Conservation (phyloP, 768 basidiomycete genomes). For the Gloeopeniophorella convolvens region DNA sequence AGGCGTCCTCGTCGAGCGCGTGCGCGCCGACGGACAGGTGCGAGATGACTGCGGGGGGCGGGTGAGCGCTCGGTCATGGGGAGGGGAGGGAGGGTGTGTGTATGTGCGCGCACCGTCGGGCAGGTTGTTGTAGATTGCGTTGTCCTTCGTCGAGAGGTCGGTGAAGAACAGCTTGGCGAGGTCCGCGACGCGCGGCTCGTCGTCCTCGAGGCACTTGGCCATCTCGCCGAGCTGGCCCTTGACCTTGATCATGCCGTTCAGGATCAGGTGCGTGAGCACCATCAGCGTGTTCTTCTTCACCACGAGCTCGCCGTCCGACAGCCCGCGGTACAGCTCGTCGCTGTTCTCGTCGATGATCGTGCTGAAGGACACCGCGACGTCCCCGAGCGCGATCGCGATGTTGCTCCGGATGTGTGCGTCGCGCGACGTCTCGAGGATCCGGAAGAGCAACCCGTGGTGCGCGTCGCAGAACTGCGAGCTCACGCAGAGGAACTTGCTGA, state of each 20-base stretch:
- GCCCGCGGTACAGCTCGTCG: constrained; percentile 89
- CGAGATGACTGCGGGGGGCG: constrained; percentile 64
- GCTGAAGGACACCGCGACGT: constrained; percentile 97
- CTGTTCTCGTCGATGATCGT: constrained; percentile 96
- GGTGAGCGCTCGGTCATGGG: background rate
- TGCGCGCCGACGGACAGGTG: constrained; percentile 88
- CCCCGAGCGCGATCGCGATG: constrained; percentile 95
- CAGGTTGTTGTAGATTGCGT: constrained; percentile 97
- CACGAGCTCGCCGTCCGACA: constrained; percentile 76
- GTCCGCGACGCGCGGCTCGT: constrained; percentile 80
- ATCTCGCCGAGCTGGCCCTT: constrained; percentile 99
- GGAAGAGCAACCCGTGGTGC: constrained; percentile 85
- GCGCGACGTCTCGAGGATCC: constrained; percentile 85
- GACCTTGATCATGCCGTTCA: constrained; percentile 99
- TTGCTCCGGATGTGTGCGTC: constrained; percentile 91
- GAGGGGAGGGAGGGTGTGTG: background rate
- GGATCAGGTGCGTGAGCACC: constrained; percentile 93
- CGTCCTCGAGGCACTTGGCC: constrained; percentile 98
- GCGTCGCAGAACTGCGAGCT: constrained; percentile 91
- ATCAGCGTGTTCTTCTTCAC: constrained; percentile 99
- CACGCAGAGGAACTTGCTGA: constrained; percentile 96
- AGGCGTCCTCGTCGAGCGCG: constrained; percentile 86
- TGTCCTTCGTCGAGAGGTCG: constrained; percentile 94
- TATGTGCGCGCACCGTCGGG: constrained; percentile 66
- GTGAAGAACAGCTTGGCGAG: constrained; percentile 98